Evolutionary conservation across 768 basidiomycete genomes (phyloP), one percentile per base, ranked within the genome.

Genomic region (Hortiboletus flavorubellus): DNA sequence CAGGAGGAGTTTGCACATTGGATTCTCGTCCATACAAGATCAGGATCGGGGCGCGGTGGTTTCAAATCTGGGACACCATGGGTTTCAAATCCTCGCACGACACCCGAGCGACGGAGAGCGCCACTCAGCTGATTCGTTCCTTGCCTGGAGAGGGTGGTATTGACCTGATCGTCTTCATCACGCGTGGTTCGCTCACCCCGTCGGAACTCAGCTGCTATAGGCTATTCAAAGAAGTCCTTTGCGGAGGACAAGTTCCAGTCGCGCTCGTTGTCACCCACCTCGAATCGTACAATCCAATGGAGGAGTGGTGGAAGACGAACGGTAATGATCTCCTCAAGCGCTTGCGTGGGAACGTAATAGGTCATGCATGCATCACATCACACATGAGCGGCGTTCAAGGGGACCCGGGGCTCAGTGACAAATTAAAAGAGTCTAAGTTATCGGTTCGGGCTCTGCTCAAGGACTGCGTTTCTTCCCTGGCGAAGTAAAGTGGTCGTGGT

Each of bases 251-350:
- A 16, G 74, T 75, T 1, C 73, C 75, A 0, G 64, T 70, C 21
- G 63, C 71, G 0, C 16, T 77, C 3, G 67, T 69, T 6, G 50
- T 76, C 29, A 74, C 72, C 1, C 63, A 72, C 34, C 61, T 76
- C 8, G 75, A 74, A 44, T 29, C 42, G 4, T n/a, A 47, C 16
- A 9, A 21, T 8, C 29, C 16, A 3, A 60, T 63, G 59, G 61
- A 66, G 15, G 18, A 41, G 18, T 70, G 67, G 69, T 70, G 68
- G 67, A 30, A 43, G 3, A 4, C 12, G 16, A 50, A 65, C 15
- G 38, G 51, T 8, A 4, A 38, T 10, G 46, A 8, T 4, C 37
- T 68, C 10, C 8, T 43, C 14, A 14, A 33, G 12, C 9, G 11
- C 8, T 7, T 31, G 1, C 6, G 15, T 2, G 15, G 57, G 5